Conservation (phyloP, 1,284 basidiomycete genomes). For the Porogramme epimiltina region DNA sequence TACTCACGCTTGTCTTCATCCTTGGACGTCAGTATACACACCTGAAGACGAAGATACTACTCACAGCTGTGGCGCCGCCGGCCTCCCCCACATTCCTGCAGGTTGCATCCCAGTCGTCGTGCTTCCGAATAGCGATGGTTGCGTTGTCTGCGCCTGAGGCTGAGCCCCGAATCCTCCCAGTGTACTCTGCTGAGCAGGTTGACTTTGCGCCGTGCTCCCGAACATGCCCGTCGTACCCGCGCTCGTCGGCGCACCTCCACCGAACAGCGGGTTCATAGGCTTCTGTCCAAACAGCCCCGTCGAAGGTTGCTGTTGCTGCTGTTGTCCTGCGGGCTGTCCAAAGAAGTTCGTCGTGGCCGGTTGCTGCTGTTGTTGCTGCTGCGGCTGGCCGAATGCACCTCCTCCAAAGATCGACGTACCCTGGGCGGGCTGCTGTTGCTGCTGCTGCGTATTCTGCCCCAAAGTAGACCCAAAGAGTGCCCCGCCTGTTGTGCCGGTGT, state of each 20-base stretch:
- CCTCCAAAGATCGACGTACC: constrained; percentile 40
- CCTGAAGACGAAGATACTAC: constrained; percentile 7
- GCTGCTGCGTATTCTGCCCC: constrained; percentile 32
- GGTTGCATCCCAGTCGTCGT: no score
- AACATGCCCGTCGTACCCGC: constrained; percentile 11
- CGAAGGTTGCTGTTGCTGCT: constrained; percentile 5
- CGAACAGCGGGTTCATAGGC: constrained; percentile 16
- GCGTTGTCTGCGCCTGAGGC: constrained; percentile 15
- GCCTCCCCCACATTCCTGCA: constrained; percentile 12
- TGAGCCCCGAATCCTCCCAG: constrained; percentile 15
- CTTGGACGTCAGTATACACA: not conserved
- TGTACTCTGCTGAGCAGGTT: constrained; percentile 19
- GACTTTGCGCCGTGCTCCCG: constrained; percentile 16
- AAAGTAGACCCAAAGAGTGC: constrained; percentile 32
- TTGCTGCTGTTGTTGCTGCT: constrained; percentile 25
- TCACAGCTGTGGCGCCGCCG: constrained; percentile 27
- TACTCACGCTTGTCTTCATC: no score
- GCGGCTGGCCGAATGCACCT: constrained; percentile 32
- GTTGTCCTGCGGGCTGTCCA: constrained; percentile 19
- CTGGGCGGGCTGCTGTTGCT: constrained; percentile 27
- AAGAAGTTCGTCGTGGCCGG: constrained; percentile 3
- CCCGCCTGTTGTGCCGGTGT: constrained; percentile 5
- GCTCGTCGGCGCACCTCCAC: not conserved
- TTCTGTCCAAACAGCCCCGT: not conserved
- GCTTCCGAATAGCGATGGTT: constrained; percentile 6